These are phyloP conservation scores for Inonotus obliquus DNA, from an alignment of 1,284 basidiomycete species.

Conservation along the genomic window DNA sequence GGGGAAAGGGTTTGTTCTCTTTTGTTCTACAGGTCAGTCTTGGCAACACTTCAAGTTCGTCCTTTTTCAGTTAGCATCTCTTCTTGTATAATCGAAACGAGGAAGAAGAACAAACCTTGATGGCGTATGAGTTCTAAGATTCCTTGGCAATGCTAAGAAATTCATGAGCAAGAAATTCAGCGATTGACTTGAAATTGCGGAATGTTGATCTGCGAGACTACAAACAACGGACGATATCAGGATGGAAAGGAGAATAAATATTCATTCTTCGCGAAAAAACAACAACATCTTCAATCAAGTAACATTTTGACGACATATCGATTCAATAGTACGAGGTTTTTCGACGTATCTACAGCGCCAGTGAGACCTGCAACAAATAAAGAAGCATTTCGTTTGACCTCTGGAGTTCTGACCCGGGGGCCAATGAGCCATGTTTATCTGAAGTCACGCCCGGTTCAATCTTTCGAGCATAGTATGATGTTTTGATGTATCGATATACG, in stretches of 20 bases:
- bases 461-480: too few relatives aligned
- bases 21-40: constrained; percentile 91
- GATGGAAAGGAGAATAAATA: constrained; percentile 1
- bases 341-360: constrained; percentile 74
- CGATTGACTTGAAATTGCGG: constrained; percentile 99
- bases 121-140: constrained; percentile 99
- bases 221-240: constrained; percentile 11
- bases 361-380: constrained; percentile 95
- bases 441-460: too few relatives aligned
- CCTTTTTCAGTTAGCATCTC: constrained; percentile 66
- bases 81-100: constrained; percentile 2
- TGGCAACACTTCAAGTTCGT: constrained; percentile 98
- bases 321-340: too few relatives aligned
- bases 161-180: constrained; percentile 98
- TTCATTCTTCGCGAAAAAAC: constrained; percentile 77
- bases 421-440: too few relatives aligned
- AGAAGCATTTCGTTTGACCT: constrained; percentile 96
- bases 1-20: not conserved
- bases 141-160: constrained; percentile 99
- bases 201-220: constrained; percentile 98
- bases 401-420: too few relatives aligned
- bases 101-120: constrained; percentile 71
- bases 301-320: too few relatives aligned
- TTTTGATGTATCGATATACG: too few relatives aligned
- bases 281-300: too few relatives aligned